Evolutionary conservation across 352 stramenopile species (phyloP).

Genomic region (Phytopythium oedochilum): DNA sequence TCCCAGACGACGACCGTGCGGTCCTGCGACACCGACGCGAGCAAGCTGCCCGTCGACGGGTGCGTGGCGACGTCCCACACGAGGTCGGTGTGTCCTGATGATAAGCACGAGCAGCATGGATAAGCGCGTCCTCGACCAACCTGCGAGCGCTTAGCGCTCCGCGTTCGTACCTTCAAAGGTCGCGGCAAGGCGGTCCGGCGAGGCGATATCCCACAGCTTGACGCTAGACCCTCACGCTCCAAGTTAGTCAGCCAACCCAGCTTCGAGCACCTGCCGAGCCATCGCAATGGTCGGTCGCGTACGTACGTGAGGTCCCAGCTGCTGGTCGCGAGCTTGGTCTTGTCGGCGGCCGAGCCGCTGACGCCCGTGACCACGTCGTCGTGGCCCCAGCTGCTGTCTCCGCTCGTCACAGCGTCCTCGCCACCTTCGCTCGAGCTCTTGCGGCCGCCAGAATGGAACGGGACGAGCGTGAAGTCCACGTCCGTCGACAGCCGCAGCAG

Average conservation of each 20-base stretch:
- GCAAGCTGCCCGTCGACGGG: constrained; percentile 26
- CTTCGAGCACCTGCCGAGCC: too few relatives aligned
- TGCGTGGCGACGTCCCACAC: constrained; percentile 68
- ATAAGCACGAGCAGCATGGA: not conserved
- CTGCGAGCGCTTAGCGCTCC: not conserved
- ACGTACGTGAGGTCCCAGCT: constrained; percentile 76
- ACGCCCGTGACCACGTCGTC: constrained; percentile 68
- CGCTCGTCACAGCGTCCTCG: constrained; percentile 3
- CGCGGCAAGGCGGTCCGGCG: constrained; percentile 38
- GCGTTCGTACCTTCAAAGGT: constrained; percentile 42
- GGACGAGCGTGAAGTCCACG: constrained; percentile 34
- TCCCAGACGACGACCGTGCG: constrained; percentile 74
- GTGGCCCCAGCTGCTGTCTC: constrained; percentile 29
- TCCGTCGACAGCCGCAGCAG: constrained; percentile 34
- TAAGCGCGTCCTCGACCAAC: not conserved
- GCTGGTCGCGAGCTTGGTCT: constrained; percentile 35
- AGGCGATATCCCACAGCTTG: constrained; percentile 68
- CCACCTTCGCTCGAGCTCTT: not conserved
- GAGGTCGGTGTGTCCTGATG: constrained; percentile 57
- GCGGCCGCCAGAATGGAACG: constrained; percentile 9
- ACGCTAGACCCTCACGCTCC: constrained; percentile 21
- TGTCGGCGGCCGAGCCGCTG: constrained; percentile 35
- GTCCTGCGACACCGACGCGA: constrained; percentile 66
- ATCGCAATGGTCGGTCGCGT: too few relatives aligned
- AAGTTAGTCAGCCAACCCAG: not conserved